Base-by-base conservation (phyloP, 78 protist species). In the Speleostelium caveatum region DNA sequence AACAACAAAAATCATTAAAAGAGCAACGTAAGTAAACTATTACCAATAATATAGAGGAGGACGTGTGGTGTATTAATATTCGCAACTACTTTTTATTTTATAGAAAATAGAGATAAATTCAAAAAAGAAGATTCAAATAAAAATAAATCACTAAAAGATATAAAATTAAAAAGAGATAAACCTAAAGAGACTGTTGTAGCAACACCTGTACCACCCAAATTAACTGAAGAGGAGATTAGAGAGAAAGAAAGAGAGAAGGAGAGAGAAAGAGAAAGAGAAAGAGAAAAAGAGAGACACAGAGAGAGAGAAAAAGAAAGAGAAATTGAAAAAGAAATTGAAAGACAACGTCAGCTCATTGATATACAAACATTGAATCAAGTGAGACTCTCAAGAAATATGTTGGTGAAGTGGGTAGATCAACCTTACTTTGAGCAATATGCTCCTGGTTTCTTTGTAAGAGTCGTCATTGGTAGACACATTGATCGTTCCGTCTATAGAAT, bases 331-430 rank as follows among this genome's bases (percentile, higher is more conserved):
- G 68, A 80, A 0, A 68, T 80, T 39, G 63, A 80, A 38, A 65
- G 28, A 21, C 42, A 56, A 24, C n/a, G 53, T 2, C 49, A 65
- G 7, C 17, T 24, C 17, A 6, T 80, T 3, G 74, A 66, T 58
- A 35, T 80, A 1, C 63, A 67, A 1, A 36, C 59, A 32, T 17
- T 80, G 45, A 80, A 80, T 41, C 89, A 80, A 55, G 12, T 72
- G 16, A 36, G 77, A 32, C 24, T 80, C 19, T 67, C 77, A 1
- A 45, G 89, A 39, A 80, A 80, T 33, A 80, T 80, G 77, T n/a
- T 80, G 89, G 67, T 80, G 7, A 80, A 80, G 36, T 80, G 89
- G 89, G 89, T 80, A 0, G 89, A 80, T 58, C 89, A 80, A 68
- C 89, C 89, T 33, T 80, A 80, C 72, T 80, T 80, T 80, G 89